Evolutionary conservation across 202 grass and related monocot genomes (phyloP), one percentile per base, ranked within the genome.

Genomic region (Panicum hallii): DNA sequence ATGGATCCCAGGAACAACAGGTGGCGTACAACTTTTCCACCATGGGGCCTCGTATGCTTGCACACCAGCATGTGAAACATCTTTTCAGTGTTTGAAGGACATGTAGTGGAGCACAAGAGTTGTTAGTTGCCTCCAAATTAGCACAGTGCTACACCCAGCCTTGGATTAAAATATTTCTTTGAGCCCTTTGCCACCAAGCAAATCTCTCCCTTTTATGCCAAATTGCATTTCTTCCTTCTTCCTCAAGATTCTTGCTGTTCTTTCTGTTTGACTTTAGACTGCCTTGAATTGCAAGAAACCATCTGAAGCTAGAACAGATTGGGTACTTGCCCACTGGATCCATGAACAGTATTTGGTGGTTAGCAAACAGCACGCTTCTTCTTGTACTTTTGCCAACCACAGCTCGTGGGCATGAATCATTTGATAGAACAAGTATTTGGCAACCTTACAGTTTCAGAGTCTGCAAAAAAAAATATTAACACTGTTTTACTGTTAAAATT

Each of bases 231-330:
- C 75, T 75, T 75, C n/a, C 82, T 74, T 86, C 16, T 14, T 56
- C 63, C 20, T 84, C 34, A 87, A 84, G 75, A 65, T 67, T 38
- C 9, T 82, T 91, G 65, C 72, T 83, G 38, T 41, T 83, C 52
- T 41, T 79, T 44, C 1, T 63, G 50, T 80, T 79, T 85, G 80
- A 77, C 83, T 90, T 90, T 80, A 52, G 9, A 70, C 52, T 91
- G 23, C 68, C 85, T 91, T 91, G 55, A 85, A 79, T 74, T 82
- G 50, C 10, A 91, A 64, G 90, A 84, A 91, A 92, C 80, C 56
- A 28, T 63, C 55, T 88, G 61, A 78, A 64, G 44, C 60, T 43
- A 74, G 72, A 46, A 63, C 23, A 47, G 5, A 43, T 56, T 41
- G 50, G 72, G 54, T 57, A 40, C 20, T 80, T 40, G 63, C 30